Evolutionary conservation across 2,329 filamentous ascomycete genomes (phyloP).

Genomic region (Penicillium sclerotiorum): DNA sequence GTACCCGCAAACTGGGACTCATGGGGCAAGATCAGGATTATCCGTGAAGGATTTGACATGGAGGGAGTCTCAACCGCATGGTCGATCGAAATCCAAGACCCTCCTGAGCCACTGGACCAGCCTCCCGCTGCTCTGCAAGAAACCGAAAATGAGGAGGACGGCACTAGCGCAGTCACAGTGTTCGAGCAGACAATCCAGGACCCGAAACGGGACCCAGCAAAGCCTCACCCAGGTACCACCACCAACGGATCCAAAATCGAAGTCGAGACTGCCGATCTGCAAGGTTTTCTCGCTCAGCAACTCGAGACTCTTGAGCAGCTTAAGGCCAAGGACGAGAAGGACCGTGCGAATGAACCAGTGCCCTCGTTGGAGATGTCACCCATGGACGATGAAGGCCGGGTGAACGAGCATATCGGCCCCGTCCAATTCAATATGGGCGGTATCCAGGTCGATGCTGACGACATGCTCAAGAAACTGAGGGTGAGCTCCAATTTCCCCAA

Average conservation of each 20-base stretch:
- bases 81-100: conserved; percentile 76
- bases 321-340: conserved; percentile 57
- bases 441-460: conserved; percentile 92
- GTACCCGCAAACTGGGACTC: conserved; percentile 98
- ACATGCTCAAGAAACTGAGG: conserved; percentile 85
- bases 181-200: conserved; percentile 82
- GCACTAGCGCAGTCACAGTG: conserved; percentile 66
- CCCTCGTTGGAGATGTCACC: conserved; percentile 40
- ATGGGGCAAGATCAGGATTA: conserved; percentile 92
- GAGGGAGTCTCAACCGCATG: conserved; percentile 83
- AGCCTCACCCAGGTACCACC: conserved; percentile 53
- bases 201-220: conserved; percentile 65
- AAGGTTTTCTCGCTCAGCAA: conserved; percentile 76
- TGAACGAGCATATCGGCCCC: conserved; percentile 83
- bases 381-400: conserved; percentile 45
- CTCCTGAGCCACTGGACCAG: conserved; percentile 33
- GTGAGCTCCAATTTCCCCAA: conserved; percentile 49
- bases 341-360: conserved; percentile 36
- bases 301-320: conserved; percentile 72
- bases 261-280: conserved; percentile 71
- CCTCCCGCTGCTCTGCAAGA: conserved; percentile 29
- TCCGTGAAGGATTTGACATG: conserved; percentile 89
- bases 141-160: conserved; percentile 30
- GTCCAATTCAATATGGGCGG: conserved; percentile 99
- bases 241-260: conserved; percentile 52